phyloP scores from a whole-genome alignment of 768 basidiomycete species.

The Mycena chlorophos region DNA sequence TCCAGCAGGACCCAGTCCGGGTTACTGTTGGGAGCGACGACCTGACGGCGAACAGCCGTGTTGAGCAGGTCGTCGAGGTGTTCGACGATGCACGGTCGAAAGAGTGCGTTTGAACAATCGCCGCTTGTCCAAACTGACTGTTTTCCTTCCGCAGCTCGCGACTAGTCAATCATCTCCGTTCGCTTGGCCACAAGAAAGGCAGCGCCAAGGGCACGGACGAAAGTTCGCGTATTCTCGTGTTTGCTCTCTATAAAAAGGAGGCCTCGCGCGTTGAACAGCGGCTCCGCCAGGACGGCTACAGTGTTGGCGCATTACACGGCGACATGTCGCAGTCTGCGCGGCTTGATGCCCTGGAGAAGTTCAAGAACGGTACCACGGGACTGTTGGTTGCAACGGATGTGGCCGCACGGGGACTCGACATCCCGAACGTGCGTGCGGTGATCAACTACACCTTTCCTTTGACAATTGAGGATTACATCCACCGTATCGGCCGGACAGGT shows the following conservation, averaged over 20 bases:
- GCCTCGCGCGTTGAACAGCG: conserved; percentile 85
- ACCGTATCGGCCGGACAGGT: conserved; percentile 90
- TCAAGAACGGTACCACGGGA: conserved; percentile 77
- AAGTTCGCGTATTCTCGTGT: conserved; percentile 80
- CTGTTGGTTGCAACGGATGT: conserved; percentile 96
- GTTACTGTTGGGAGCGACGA: conserved; percentile 97
- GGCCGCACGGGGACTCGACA: conserved; percentile 94
- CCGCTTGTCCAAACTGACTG: not conserved
- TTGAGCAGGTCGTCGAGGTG: conserved; percentile 92
- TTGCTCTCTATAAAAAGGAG: conserved; percentile 97
- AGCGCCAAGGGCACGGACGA: conserved; percentile 47
- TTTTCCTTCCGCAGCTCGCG: conserved; percentile 47
- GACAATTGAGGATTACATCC: conserved; percentile 91
- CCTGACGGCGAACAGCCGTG: conserved; percentile 88
- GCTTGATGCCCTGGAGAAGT: conserved; percentile 82
- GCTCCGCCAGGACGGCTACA: conserved; percentile 70
- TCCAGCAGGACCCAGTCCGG: conserved; percentile 80
- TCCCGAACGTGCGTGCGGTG: conserved; percentile 91
- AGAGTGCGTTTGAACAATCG: conserved; percentile 52
- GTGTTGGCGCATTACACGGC: conserved; percentile 83
- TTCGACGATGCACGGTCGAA: conserved; percentile 83
- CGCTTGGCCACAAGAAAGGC: conserved; percentile 57
- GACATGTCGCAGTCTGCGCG: conserved; percentile 86
- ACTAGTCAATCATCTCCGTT: conserved; percentile 55
- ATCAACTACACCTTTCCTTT: conserved; percentile 98